These are phyloP conservation scores for Sugiyamaella paludigena DNA, from an alignment of 1,139 yeast species.

Conservation along the genomic window DNA sequence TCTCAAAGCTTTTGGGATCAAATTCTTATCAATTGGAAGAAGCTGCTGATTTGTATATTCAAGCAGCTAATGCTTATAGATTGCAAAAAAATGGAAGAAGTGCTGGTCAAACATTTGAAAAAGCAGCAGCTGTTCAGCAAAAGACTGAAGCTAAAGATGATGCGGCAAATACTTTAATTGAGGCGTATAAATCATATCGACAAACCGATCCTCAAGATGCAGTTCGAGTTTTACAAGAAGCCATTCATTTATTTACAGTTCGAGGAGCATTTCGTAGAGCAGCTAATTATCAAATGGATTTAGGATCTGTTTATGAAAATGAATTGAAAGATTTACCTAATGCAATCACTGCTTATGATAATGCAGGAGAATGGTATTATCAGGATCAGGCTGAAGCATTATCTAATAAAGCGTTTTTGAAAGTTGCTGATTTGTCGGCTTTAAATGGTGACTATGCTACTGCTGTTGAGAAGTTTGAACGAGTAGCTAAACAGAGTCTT, in stretches of 20 bases:
- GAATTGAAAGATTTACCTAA: slow-evolving; percentile 61
- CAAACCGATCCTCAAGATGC: slow-evolving; percentile 73
- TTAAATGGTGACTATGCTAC: slow-evolving; percentile 64
- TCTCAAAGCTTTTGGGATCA: slow-evolving; percentile 64
- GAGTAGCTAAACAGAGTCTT: slow-evolving; percentile 69
- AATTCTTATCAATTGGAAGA: slow-evolving; percentile 76
- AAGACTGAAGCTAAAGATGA: slow-evolving; percentile 81
- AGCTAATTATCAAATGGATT: slow-evolving; percentile 88
- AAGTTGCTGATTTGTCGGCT: slow-evolving; percentile 90
- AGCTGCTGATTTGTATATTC: slow-evolving; percentile 83
- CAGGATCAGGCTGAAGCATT: slow-evolving; percentile 94
- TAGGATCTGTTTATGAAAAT: slow-evolving; percentile 81
- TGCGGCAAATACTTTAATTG: slow-evolving; percentile 86
- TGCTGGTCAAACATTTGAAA: slow-evolving; percentile 83
- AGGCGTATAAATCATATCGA: slow-evolving; percentile 85
- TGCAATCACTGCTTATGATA: slow-evolving; percentile 79
- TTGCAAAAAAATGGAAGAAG: slow-evolving; percentile 57
- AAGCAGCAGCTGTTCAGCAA: slow-evolving; percentile 78
- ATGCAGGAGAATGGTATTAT: slow-evolving; percentile 94
- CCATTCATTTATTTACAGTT: slow-evolving; percentile 78
- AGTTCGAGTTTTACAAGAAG: slow-evolving; percentile 68
- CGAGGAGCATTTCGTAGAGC: slow-evolving; percentile 96
- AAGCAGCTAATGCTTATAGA: slow-evolving; percentile 87
- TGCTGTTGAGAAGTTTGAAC: slow-evolving; percentile 75
- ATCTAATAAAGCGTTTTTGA: slow-evolving; percentile 81